A percentile compares a stretch with the other conserved stretches of the same genome.
Conservation (phyloP, 257 asterid genomes). For the Linderniella brevidens region DNA sequence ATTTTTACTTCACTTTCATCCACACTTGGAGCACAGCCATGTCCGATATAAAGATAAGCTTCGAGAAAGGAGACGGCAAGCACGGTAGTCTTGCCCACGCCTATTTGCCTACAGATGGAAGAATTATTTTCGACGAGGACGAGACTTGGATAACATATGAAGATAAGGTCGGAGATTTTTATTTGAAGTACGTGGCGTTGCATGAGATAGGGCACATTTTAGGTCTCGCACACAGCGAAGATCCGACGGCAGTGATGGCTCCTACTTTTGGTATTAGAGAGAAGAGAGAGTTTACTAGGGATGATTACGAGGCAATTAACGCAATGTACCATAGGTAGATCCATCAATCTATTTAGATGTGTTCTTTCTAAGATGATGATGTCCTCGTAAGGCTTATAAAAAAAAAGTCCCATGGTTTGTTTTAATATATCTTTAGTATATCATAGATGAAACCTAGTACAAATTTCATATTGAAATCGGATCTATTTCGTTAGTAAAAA, state of each 20-base stretch:
- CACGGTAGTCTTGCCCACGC: constrained; percentile 20
- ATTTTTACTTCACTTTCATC: too few species aligned
- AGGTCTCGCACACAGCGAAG: constrained; percentile 10
- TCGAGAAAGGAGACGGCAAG: constrained; percentile 3
- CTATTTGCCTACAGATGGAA: constrained; percentile 12
- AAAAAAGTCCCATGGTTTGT: too few species aligned
- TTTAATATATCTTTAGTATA: too few species aligned
- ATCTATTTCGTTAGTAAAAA: too few species aligned
- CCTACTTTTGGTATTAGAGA: background rate
- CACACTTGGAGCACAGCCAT: background rate
- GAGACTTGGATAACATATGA: constrained; percentile 17
- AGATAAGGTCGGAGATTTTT: constrained; percentile 7
- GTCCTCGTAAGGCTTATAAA: too few species aligned
- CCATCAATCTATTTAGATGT: too few species aligned
- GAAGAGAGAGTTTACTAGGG: constrained; percentile 10
- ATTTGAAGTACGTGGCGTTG: constrained; percentile 16
- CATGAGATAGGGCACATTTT: constrained; percentile 24
- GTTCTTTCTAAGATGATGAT: too few species aligned
- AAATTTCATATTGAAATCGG: too few species aligned
- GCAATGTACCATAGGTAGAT: constrained; percentile 6
- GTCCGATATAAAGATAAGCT: constrained; percentile 17
- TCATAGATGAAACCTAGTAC: too few species aligned
- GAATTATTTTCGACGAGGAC: constrained; percentile 17
- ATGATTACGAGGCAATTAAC: constrained; percentile 13
- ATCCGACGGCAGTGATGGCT: constrained; percentile 8